Conservation (phyloP, 2,329 filamentous ascomycete genomes). For the Fusarium clavum region DNA sequence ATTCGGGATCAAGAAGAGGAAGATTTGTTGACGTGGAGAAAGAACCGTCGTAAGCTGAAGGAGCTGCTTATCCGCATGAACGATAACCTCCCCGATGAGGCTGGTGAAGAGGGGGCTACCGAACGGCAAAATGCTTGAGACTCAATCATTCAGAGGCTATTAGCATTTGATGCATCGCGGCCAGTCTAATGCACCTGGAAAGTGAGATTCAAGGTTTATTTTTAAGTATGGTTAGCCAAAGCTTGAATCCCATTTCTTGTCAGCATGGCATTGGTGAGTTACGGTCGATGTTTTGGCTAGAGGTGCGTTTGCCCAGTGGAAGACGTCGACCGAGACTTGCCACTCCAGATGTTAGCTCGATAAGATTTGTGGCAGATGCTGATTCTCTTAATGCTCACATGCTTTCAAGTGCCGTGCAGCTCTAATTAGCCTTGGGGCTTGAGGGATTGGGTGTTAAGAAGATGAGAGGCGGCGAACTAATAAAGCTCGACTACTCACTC, state of each 20-base stretch:
- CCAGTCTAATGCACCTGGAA: neutral
- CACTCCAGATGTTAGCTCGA: neutral
- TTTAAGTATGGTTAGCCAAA: constrained; percentile 4
- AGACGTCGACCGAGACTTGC: neutral
- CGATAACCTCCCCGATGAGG: constrained; percentile 60
- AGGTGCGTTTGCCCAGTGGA: neutral
- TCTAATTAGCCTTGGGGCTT: neutral
- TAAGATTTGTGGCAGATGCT: neutral
- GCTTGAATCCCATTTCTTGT: neutral
- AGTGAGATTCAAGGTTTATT: constrained; percentile 12
- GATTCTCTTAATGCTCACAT: neutral
- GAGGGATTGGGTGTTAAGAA: neutral
- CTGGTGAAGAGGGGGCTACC: constrained; percentile 48
- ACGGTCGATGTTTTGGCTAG: neutral
- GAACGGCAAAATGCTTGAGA: constrained; percentile 9
- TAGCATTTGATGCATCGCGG: neutral
- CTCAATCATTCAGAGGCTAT: neutral
- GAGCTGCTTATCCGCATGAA: constrained; percentile 58
- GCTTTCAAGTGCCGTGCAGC: neutral
- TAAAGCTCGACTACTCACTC: neutral
- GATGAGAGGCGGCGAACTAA: neutral
- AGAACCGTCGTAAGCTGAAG: constrained; percentile 59
- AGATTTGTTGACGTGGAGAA: constrained; percentile 58
- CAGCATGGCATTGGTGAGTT: neutral
- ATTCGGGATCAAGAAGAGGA: constrained; percentile 65